Conservation (phyloP, 371 early-diverging fungal genomes). For the Neoconidiobolus thromboides region DNA sequence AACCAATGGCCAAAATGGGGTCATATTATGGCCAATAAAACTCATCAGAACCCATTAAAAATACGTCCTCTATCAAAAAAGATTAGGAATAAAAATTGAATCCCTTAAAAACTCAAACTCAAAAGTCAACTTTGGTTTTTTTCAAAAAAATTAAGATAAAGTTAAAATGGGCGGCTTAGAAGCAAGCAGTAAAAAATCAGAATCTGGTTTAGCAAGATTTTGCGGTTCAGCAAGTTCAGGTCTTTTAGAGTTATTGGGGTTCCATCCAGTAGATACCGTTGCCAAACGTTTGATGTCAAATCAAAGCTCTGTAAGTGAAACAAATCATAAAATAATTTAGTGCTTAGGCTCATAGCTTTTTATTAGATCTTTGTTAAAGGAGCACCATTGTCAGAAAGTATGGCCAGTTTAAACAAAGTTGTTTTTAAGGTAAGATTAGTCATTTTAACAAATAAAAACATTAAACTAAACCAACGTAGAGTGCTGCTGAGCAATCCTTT, state of each 20-base stretch:
- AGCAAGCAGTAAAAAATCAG: slow-evolving; percentile 8
- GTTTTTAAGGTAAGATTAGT: slow-evolving; percentile 50
- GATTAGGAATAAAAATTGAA: no score
- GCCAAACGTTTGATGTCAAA: slow-evolving; percentile 96
- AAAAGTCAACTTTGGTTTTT: neutral
- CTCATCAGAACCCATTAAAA: no score
- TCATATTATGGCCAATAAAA: no score
- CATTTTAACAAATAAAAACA: neutral
- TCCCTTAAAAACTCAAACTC: neutral
- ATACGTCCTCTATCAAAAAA: no score
- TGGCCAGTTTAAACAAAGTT: slow-evolving; percentile 41
- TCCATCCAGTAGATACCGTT: slow-evolving; percentile 96
- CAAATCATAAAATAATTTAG: slow-evolving; percentile 1
- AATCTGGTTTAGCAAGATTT: slow-evolving; percentile 69
- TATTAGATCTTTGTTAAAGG: slow-evolving; percentile 38
- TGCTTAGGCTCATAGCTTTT: neutral
- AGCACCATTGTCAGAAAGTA: slow-evolving; percentile 29
- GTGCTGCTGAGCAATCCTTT: slow-evolving; percentile 46
- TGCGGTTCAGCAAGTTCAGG: slow-evolving; percentile 84
- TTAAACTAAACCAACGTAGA: slow-evolving; percentile 16
- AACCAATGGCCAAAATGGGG: no score
- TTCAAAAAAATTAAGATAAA: neutral
- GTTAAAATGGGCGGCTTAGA: neutral
- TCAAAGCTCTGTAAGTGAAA: slow-evolving; percentile 40
- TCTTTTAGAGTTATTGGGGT: slow-evolving; percentile 78